These are phyloP conservation scores for Colletotrichum phormii DNA, from an alignment of 2,329 filamentous ascomycete species.

Conservation along the genomic window DNA sequence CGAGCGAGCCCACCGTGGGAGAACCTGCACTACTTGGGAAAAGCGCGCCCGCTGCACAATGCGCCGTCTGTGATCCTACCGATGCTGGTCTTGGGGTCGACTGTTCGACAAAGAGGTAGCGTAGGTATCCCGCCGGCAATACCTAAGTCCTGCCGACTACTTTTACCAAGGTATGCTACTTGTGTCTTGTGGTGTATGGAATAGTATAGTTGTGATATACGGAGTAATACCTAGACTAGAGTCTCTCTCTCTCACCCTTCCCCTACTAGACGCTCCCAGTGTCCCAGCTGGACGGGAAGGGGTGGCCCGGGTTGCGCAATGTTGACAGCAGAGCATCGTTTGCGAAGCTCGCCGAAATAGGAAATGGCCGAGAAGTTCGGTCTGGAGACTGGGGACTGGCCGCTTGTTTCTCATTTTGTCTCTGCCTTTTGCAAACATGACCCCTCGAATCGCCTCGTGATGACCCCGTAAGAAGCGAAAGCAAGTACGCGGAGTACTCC, in stretches of 20 bases:
- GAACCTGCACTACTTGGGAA: slow-evolving; percentile 3
- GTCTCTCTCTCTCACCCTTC: not conserved
- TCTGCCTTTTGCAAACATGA: slow-evolving; percentile 15
- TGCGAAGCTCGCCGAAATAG: slow-evolving; percentile 23
- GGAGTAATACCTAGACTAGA: too few relatives aligned
- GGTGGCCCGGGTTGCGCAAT: slow-evolving; percentile 2
- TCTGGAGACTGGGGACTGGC: not conserved
- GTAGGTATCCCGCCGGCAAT: not conserved
- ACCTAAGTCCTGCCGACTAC: not conserved
- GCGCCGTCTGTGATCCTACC: slow-evolving; percentile 1
- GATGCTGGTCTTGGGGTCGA: not conserved
- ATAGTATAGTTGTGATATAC: too few relatives aligned
- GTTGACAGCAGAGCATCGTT: slow-evolving; percentile 19
- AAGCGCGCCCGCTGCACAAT: slow-evolving; percentile 3
- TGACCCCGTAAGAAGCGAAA: not conserved
- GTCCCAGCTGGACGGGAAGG: slow-evolving; percentile 12
- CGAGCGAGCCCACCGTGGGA: slow-evolving; percentile 32
- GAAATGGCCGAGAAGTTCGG: slow-evolving; percentile 22
- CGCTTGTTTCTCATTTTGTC: slow-evolving; percentile 22
- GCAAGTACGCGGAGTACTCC: not conserved
- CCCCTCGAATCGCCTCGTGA: not conserved
- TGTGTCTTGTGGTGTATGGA: too few relatives aligned
- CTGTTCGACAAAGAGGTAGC: not conserved
- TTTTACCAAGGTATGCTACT: too few relatives aligned
- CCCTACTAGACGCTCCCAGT: not conserved